A percentile compares a stretch with the other conserved stretches of the same genome.
These are phyloP conservation scores for Periconia digitata DNA, from an alignment of 2,329 filamentous ascomycete species.

Conservation along the genomic window DNA sequence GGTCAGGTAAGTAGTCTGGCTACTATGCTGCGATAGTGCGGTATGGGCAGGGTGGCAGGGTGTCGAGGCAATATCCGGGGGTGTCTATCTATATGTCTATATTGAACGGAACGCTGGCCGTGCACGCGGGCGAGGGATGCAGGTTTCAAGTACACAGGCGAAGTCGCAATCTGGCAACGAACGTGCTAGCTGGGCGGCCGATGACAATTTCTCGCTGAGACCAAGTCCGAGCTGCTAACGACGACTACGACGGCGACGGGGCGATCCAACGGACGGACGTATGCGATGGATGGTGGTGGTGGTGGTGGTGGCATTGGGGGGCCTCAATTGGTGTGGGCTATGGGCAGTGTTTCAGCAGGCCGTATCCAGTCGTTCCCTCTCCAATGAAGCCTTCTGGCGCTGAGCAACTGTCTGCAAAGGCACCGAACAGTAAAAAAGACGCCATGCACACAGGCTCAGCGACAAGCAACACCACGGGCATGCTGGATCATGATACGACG, in stretches of 20 bases:
- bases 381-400: not conserved
- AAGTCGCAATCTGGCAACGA: conserved; percentile 4
- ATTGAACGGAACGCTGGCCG: conserved; percentile 22
- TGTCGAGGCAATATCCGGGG: conserved; percentile 12
- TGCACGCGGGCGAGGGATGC: conserved; percentile 16
- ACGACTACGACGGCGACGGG: no score
- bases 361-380: not conserved
- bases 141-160: conserved; percentile 29
- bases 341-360: not conserved
- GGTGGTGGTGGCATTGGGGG: not conserved
- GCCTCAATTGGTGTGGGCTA: not conserved
- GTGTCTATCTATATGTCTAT: conserved; percentile 20
- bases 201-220: conserved; percentile 7
- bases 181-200: not conserved
- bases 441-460: not conserved
- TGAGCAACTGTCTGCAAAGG: not conserved
- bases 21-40: not conserved
- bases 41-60: no score
- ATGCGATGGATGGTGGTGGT: no score
- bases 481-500: not conserved
- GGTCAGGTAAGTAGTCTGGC: not conserved
- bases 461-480: not conserved
- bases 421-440: not conserved
- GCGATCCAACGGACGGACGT: no score
- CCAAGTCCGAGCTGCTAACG: not conserved